Evolutionary conservation across 2,329 filamentous ascomycete genomes (phyloP).

Genomic region (Colletotrichum coccodes): DNA sequence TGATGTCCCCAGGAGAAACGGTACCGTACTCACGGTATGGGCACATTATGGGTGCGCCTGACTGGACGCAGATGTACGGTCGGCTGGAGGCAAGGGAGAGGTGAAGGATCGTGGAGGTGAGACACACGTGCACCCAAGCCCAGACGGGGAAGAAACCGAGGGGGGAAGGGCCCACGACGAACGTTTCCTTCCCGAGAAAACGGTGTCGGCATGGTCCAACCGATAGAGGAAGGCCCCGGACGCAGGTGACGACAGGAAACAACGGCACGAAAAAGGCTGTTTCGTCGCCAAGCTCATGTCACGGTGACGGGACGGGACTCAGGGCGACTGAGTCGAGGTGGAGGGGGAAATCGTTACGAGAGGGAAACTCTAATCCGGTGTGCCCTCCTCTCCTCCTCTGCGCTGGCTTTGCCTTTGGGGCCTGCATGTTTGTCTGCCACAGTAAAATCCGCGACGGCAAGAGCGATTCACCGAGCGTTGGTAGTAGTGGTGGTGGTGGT

Average conservation of each 20-base stretch:
- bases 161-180: background rate
- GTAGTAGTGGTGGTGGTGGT: conserved; percentile 1
- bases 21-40: background rate
- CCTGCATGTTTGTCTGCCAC: background rate
- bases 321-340: conserved; percentile 24
- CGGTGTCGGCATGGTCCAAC: background rate
- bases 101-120: background rate
- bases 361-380: conserved; percentile 25
- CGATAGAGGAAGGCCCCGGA: conserved; percentile 6
- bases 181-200: background rate
- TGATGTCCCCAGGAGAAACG: conserved; percentile 9
- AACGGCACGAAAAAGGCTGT: conserved; percentile 15
- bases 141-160: background rate
- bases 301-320: conserved; percentile 16
- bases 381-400: background rate
- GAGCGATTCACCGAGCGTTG: background rate
- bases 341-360: conserved; percentile 28
- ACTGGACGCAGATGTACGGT: background rate
- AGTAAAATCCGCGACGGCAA: background rate
- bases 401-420: background rate
- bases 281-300: conserved; percentile 26
- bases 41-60: background rate
- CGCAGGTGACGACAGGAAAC: conserved; percentile 21
- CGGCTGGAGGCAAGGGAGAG: conserved; percentile 13
- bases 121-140: background rate